These are phyloP conservation scores for Penicillium subrubescens DNA, from an alignment of 495 filamentous ascomycete species.

Conservation along the genomic window DNA sequence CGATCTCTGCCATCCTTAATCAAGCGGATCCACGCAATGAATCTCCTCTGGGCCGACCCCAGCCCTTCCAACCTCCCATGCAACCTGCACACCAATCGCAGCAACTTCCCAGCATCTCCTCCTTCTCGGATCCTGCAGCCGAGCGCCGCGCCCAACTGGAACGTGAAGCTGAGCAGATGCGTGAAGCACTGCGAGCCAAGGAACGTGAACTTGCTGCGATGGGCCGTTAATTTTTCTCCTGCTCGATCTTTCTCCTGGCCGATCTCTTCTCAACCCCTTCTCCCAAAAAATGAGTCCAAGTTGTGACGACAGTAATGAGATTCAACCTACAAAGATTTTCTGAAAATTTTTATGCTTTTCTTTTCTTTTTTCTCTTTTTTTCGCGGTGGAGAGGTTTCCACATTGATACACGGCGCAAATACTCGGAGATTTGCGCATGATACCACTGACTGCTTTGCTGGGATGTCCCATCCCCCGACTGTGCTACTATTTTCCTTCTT, in stretches of 20 bases:
- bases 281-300: constrained; percentile 10
- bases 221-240: constrained; percentile 30
- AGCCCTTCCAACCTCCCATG: constrained; percentile 34
- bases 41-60: constrained; percentile 49
- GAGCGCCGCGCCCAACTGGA: constrained; percentile 68
- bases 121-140: constrained; percentile 55
- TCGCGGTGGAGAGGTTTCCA: constrained; percentile 17
- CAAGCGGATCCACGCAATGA: constrained; percentile 44
- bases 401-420: constrained; percentile 28
- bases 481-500: constrained; percentile 20
- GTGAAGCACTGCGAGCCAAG: constrained; percentile 71
- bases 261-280: not conserved
- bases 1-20: constrained; percentile 82
- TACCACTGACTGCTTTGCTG: constrained; percentile 29
- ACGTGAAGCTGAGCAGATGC: constrained; percentile 75
- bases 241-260: not conserved
- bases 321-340: constrained; percentile 13
- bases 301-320: constrained; percentile 30
- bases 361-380: constrained; percentile 5
- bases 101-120: constrained; percentile 43
- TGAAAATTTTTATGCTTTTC: not conserved
- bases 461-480: constrained; percentile 20
- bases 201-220: constrained; percentile 78
- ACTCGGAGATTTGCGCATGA: constrained; percentile 26
- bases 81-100: constrained; percentile 31